Conservation (phyloP, 1,139 yeast species). For the Lodderomyces metapsilosis region DNA sequence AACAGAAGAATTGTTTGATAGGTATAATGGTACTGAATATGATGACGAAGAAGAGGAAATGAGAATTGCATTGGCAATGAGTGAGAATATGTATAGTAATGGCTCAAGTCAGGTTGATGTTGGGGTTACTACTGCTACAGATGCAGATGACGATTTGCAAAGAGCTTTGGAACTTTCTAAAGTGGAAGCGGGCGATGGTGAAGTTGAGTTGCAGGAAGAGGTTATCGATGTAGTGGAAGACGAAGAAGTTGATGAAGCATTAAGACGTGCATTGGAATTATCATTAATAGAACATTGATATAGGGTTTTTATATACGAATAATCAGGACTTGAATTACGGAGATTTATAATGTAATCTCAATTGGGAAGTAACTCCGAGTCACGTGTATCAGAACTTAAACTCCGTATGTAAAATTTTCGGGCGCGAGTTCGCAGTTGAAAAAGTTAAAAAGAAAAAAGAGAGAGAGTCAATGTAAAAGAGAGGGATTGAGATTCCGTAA, state of each 20-base stretch:
- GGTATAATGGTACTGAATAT: conserved; percentile 42
- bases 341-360: no score
- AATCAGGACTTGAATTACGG: no score
- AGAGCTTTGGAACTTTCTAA: conserved; percentile 24
- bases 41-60: conserved; percentile 47
- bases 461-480: no score
- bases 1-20: conserved; percentile 31
- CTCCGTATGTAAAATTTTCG: no score
- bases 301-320: no score
- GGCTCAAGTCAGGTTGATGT: conserved; percentile 7
- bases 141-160: conserved; percentile 24
- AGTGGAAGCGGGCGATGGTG: conserved; percentile 9
- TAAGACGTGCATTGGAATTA: conserved; percentile 26
- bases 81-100: conserved; percentile 31
- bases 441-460: no score
- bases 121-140: not conserved
- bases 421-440: no score
- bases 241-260: conserved; percentile 18
- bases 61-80: conserved; percentile 53
- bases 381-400: no score
- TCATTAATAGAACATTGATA: conserved; percentile 23
- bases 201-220: conserved; percentile 1
- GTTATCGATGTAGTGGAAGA: conserved; percentile 5
- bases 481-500: no score
- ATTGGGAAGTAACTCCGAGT: no score